phyloP scores from a whole-genome alignment of 352 stramenopile genomes.

The Phytophthora crassamura region DNA sequence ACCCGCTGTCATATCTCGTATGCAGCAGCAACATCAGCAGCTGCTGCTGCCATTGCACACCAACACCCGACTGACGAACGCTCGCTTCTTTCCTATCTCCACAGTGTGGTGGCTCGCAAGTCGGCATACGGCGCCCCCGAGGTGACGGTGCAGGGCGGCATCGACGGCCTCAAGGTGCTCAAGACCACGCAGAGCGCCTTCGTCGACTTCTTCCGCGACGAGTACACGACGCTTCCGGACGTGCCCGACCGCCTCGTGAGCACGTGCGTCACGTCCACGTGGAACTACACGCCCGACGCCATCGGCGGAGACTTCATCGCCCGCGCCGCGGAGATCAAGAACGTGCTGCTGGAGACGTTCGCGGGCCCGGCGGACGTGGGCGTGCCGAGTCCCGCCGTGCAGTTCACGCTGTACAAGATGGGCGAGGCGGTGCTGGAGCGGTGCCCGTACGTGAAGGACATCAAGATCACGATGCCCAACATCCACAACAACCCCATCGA shows the following conservation, averaged over 20 bases:
- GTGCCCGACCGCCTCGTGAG: conserved; percentile 78
- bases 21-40: too few species aligned
- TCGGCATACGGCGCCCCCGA: conserved; percentile 35
- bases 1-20: background rate
- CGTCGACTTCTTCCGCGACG: conserved; percentile 86
- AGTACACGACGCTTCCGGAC: conserved; percentile 81
- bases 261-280: conserved; percentile 78
- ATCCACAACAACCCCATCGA: conserved; percentile 92
- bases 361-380: conserved; percentile 79
- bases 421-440: conserved; percentile 77
- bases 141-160: conserved; percentile 62
- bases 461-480: conserved; percentile 87
- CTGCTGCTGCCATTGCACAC: too few species aligned
- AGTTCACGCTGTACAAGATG: conserved; percentile 90
- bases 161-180: conserved; percentile 81
- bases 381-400: conserved; percentile 77
- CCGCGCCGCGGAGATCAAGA: conserved; percentile 65
- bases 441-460: conserved; percentile 71
- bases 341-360: conserved; percentile 79
- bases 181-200: conserved; percentile 92
- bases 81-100: background rate
- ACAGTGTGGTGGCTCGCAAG: conserved; percentile 64
- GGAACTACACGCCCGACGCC: conserved; percentile 68
- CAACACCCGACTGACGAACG: too few species aligned
- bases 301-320: conserved; percentile 46